These are phyloP conservation scores for Nakazawaea ishiwadae DNA, from an alignment of 805 yeast genomes.

Conservation along the genomic window DNA sequence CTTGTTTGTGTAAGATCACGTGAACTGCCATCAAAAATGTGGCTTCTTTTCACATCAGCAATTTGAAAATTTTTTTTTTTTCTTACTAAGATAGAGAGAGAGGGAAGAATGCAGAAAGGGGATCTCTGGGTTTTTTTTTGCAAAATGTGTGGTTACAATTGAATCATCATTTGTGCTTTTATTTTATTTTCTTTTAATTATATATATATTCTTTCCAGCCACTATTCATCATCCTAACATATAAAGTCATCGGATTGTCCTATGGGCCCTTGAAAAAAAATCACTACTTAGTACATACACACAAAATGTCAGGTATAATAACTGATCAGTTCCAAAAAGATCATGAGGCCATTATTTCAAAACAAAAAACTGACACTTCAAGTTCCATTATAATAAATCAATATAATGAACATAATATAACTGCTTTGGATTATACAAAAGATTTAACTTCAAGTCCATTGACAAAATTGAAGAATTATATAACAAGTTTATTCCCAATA, in stretches of 20 bases:
- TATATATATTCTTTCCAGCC: neutral
- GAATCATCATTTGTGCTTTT: neutral
- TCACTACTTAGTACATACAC: neutral
- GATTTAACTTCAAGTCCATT: conserved; percentile 33
- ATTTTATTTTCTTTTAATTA: neutral
- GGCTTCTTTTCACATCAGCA: too few relatives aligned
- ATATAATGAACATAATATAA: conserved; percentile 22
- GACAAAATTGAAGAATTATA: conserved; percentile 37
- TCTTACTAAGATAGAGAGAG: neutral
- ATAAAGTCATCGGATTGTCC: too few relatives aligned
- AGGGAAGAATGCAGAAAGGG: neutral
- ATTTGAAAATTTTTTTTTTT: neutral
- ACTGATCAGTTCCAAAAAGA: neutral
- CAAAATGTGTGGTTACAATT: neutral
- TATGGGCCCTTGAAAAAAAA: too few relatives aligned
- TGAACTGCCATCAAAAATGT: conserved; percentile 3
- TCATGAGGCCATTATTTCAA: neutral
- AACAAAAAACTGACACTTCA: neutral
- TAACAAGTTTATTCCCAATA: conserved; percentile 71
- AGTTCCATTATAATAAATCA: conserved; percentile 1
- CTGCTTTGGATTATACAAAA: conserved; percentile 22
- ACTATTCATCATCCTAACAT: neutral
- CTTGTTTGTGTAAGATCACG: too few relatives aligned
- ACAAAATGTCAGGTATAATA: neutral
- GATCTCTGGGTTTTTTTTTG: too few relatives aligned